These are phyloP conservation scores for Aspergillus eucalypticola DNA, from an alignment of 2,329 filamentous ascomycete species.

Conservation along the genomic window DNA sequence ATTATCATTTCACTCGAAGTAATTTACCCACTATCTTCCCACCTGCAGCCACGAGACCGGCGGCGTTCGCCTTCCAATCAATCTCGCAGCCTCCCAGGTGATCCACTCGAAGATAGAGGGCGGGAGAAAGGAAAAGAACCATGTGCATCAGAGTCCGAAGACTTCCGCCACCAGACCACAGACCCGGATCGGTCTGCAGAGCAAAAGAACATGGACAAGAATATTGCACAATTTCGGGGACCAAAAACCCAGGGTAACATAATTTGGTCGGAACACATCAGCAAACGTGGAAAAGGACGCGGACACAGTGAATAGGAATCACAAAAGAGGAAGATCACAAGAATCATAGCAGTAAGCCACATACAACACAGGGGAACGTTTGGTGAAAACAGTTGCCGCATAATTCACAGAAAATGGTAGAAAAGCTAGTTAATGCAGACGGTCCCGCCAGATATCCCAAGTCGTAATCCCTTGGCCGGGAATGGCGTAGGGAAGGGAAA, in stretches of 20 bases:
- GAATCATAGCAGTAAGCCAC: slow-evolving; percentile 24
- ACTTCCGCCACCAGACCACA: slow-evolving; percentile 19
- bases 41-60: background rate
- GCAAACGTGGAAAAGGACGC: slow-evolving; percentile 12
- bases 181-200: slow-evolving; percentile 7
- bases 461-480: slow-evolving; percentile 21
- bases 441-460: slow-evolving; percentile 24
- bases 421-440: slow-evolving; percentile 25
- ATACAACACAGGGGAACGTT: slow-evolving; percentile 22
- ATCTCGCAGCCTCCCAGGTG: background rate
- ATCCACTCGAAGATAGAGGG: background rate
- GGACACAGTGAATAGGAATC: background rate
- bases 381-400: slow-evolving; percentile 16
- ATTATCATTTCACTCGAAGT: slow-evolving; percentile 3
- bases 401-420: slow-evolving; percentile 18
- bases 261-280: slow-evolving; percentile 20
- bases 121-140: slow-evolving; percentile 1
- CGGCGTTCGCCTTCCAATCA: background rate
- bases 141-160: slow-evolving; percentile 11
- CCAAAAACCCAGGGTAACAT: slow-evolving; percentile 26
- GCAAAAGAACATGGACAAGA: slow-evolving; percentile 15
- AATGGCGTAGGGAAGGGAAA: slow-evolving; percentile 15
- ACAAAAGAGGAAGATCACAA: slow-evolving; percentile 13
- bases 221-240: slow-evolving; percentile 26
- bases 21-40: slow-evolving; percentile 1